Evolutionary conservation across 202 grass and related monocot species (phyloP), one percentile per base, ranked within the genome.

Genomic region (Sporobolus alterniflorus): DNA sequence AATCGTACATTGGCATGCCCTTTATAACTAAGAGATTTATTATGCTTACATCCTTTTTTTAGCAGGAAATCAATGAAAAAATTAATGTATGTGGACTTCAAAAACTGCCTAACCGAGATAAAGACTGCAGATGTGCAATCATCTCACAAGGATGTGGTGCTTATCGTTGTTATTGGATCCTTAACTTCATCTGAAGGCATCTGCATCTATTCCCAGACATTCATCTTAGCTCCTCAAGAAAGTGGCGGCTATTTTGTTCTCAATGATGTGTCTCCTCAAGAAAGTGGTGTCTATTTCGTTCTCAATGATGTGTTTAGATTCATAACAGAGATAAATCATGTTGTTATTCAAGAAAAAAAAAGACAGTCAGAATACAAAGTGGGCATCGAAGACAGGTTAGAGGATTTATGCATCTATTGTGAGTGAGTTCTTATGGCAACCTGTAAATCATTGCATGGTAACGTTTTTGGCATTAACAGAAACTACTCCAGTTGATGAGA

Each of bases 181-280:
- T 84, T 98, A 55, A 92, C 89, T 73, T 89, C 88, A 62, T 46
- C 39, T 51, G 89, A 94, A 29, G 71, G 79, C 9, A n/a, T 94
- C 48, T 82, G 87, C 28, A 33, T 98, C 96, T 93, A 78, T n/a
- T n/a, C 87, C 33, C 93, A 92, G 70, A 90, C 91, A 2, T 99
- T 99, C 74, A 96, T 99, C 60, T 87, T 99, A 76, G 96, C 96
- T 28, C 96, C 96, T 21, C 96, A 96, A 84, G 93, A 99, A 78
- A 84, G 11, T 83, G 94, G 90, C 52, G 91, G 96, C 77, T 99
- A 87, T 83, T 94, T 96, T 71, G 91, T 99, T 18, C 85, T 96
- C 25, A 99, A 94, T 48, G 96, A 99, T 84, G 69, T 99, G 34
- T 91, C 96, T 36, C n/a, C n/a, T n/a, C n/a, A 96, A 83, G 93